phyloP scores from a whole-genome alignment of 345 rosid genomes.

The Clarkia xantiana region DNA sequence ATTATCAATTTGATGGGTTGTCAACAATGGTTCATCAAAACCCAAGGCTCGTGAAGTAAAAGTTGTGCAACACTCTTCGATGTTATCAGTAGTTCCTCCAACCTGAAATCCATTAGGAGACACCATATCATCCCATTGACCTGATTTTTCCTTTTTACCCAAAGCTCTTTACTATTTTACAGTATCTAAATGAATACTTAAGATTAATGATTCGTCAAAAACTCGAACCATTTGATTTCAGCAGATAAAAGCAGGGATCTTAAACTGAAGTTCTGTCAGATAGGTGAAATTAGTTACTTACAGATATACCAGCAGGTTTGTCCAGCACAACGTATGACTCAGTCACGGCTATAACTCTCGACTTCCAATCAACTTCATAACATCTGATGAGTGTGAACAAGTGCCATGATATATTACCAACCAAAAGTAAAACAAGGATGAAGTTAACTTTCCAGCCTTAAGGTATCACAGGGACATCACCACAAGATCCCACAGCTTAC shows the following conservation, averaged over 20 bases:
- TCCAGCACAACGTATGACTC: slow-evolving; percentile 78
- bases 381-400: slow-evolving; percentile 29
- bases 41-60: slow-evolving; percentile 70
- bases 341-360: slow-evolving; percentile 51
- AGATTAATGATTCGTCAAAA: neutral
- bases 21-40: slow-evolving; percentile 40
- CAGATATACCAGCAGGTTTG: slow-evolving; percentile 93
- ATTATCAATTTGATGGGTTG: slow-evolving; percentile 96
- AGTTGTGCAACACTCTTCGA: slow-evolving; percentile 88
- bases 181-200: neutral
- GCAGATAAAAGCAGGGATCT: neutral
- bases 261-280: neutral
- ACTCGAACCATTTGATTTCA: neutral
- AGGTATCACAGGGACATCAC: neutral
- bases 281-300: slow-evolving; percentile 17
- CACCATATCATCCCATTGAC: neutral
- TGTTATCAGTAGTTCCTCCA: slow-evolving; percentile 86
- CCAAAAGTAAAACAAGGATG: neutral
- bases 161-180: neutral
- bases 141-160: neutral
- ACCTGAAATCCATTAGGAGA: slow-evolving; percentile 26
- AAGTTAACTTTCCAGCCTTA: no score
- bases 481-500: no score
- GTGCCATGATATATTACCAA: neutral
- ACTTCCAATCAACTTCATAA: slow-evolving; percentile 85